Conservation (phyloP, 1,139 yeast species). For the Trichomonascaceae sp. region DNA sequence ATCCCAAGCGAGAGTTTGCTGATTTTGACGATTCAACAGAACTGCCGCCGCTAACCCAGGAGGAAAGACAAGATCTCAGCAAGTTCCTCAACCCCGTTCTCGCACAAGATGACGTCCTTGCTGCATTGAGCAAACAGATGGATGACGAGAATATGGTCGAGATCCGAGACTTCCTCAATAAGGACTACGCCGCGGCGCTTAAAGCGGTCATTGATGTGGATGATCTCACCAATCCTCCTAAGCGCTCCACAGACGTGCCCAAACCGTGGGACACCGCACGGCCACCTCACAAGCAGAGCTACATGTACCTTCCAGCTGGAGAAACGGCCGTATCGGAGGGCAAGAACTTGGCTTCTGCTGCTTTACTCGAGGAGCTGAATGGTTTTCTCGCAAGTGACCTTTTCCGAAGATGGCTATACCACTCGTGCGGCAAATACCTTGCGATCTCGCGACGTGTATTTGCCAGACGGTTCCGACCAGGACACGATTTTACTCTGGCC, state of each 20-base stretch:
- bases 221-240: constrained; percentile 46
- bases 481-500: constrained; percentile 85
- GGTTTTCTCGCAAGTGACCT: constrained; percentile 25
- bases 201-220: constrained; percentile 31
- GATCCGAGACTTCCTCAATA: constrained; percentile 47
- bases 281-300: constrained; percentile 91
- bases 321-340: constrained; percentile 25
- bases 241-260: constrained; percentile 38
- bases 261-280: constrained; percentile 84
- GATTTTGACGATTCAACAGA: constrained; percentile 8
- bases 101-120: constrained; percentile 32
- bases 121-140: constrained; percentile 38
- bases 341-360: constrained; percentile 4
- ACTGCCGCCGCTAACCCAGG: constrained; percentile 8
- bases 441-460: constrained; percentile 56
- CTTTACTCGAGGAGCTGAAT: constrained; percentile 4
- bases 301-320: constrained; percentile 40
- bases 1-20: constrained; percentile 39
- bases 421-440: constrained; percentile 25
- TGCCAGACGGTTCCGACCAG: constrained; percentile 85
- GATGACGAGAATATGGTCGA: constrained; percentile 59
- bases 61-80: constrained; percentile 12
- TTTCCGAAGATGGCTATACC: constrained; percentile 58
- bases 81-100: constrained; percentile 44
- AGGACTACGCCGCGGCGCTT: constrained; percentile 37